Percentiles rank a stretch among this genome's conserved stretches.
phyloP scores from a whole-genome alignment of 139 green algal species.

The Coelastrella sp. region DNA sequence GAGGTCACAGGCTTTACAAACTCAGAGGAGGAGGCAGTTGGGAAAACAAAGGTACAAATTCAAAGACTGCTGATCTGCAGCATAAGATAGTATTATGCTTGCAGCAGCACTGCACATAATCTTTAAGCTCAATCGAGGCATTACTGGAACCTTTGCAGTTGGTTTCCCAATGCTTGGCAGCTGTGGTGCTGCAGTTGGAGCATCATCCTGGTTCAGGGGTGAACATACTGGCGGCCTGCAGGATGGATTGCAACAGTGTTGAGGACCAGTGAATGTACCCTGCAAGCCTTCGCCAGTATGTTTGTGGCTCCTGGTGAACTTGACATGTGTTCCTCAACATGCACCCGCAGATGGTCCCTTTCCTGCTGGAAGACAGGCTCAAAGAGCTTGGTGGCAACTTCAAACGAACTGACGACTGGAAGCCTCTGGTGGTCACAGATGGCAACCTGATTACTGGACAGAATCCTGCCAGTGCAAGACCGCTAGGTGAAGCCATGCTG shows the following conservation, averaged over 20 bases:
- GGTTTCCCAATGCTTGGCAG: neutral
- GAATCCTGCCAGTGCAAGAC: constrained; percentile 46
- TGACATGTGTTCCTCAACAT: neutral
- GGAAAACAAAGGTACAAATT: constrained; percentile 40
- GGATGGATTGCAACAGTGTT: no score
- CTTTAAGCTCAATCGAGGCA: neutral
- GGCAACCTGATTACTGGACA: constrained; percentile 60
- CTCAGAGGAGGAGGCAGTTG: constrained; percentile 49
- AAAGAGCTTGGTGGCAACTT: constrained; percentile 52
- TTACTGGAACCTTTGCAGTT: no score
- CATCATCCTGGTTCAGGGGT: neutral
- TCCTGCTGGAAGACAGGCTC: constrained; percentile 55
- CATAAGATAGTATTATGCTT: neutral
- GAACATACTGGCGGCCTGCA: no score
- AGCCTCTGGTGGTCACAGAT: constrained; percentile 43
- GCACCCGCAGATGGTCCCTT: constrained; percentile 39
- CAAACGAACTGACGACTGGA: neutral
- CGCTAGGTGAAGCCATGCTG: constrained; percentile 19
- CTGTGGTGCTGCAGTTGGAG: neutral
- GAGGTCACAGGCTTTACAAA: constrained; percentile 57
- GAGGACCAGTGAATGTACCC: neutral
- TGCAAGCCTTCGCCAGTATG: neutral
- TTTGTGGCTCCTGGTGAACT: neutral
- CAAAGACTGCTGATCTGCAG: neutral
- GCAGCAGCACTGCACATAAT: neutral